Percentiles rank a stretch among this genome's conserved stretches.
These are phyloP conservation scores for Zoysia pacifica DNA, from an alignment of 176 grass and related monocot species.

Conservation along the genomic window DNA sequence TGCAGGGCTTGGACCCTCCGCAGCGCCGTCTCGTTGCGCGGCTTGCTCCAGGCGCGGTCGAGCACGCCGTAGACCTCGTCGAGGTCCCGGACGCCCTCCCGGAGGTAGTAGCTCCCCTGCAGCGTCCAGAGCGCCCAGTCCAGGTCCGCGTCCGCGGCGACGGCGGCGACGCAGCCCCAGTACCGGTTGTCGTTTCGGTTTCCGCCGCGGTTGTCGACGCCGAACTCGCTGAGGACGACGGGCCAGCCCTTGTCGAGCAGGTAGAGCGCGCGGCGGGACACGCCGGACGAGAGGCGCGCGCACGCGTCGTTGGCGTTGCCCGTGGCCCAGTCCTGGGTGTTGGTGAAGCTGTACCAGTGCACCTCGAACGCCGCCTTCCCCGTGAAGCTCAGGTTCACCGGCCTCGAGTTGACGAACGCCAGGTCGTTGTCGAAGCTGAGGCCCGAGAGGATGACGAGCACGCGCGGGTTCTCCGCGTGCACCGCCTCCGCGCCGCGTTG, in stretches of 20 bases:
- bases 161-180: constrained; percentile 53
- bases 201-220: constrained; percentile 72
- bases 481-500: constrained; percentile 81
- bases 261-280: constrained; percentile 60
- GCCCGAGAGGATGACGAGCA: constrained; percentile 76
- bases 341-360: constrained; percentile 92
- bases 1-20: constrained; percentile 62
- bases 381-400: constrained; percentile 56
- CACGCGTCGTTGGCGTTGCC: constrained; percentile 77
- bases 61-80: constrained; percentile 76
- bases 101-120: constrained; percentile 84
- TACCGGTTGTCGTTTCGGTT: constrained; percentile 75
- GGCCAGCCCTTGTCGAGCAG: constrained; percentile 61
- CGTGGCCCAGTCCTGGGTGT: constrained; percentile 53
- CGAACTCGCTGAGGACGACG: constrained; percentile 86
- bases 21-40: constrained; percentile 50
- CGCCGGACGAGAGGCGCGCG: constrained; percentile 43
- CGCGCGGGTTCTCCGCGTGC: constrained; percentile 58
- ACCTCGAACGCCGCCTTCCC: constrained; percentile 79
- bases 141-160: constrained; percentile 47
- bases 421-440: constrained; percentile 84
- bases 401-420: constrained; percentile 55
- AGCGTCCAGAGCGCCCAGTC: constrained; percentile 77
- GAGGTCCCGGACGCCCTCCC: constrained; percentile 51
- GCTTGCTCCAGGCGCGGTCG: constrained; percentile 45